Evolutionary conservation across 768 basidiomycete species (phyloP).

Genomic region (Asterophora parasitica): DNA sequence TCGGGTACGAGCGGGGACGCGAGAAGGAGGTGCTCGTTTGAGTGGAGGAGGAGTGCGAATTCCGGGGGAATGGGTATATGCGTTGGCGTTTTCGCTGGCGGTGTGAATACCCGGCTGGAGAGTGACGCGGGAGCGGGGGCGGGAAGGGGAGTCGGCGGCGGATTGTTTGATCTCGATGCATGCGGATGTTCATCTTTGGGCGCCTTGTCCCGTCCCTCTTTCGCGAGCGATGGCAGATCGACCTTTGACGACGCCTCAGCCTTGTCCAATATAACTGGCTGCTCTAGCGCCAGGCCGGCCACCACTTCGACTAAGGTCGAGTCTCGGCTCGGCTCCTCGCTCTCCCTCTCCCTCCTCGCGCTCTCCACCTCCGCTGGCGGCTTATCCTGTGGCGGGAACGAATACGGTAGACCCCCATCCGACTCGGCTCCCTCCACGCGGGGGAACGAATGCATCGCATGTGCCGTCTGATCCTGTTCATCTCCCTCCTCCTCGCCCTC

Average conservation of each 20-base stretch:
- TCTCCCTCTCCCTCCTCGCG: not conserved
- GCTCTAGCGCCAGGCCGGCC: constrained; percentile 1
- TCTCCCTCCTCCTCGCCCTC: not conserved
- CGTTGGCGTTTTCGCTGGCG: not conserved
- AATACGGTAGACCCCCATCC: constrained; percentile 16
- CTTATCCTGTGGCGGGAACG: not conserved
- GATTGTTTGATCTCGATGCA: not conserved
- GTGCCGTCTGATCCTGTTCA: not conserved
- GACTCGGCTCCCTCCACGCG: not conserved
- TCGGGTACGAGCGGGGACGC: constrained; percentile 9
- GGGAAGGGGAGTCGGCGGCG: too few relatives aligned
- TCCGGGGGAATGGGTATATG: not conserved
- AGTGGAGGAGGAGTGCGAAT: constrained; percentile 7
- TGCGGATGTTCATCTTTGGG: not conserved
- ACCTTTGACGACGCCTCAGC: not conserved
- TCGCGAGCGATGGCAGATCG: not conserved
- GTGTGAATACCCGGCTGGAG: not conserved
- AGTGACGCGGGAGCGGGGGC: not conserved
- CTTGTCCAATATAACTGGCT: constrained; percentile 1
- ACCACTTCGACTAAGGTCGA: not conserved
- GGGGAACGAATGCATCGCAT: constrained; percentile 7
- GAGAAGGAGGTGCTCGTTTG: constrained; percentile 6
- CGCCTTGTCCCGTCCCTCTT: not conserved
- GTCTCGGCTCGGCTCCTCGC: not conserved
- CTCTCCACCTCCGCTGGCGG: too few relatives aligned